Percentiles rank a stretch among this genome's conserved stretches.
phyloP scores from a whole-genome alignment of 2,329 filamentous ascomycete genomes.

The Hyphodiscus sp. region DNA sequence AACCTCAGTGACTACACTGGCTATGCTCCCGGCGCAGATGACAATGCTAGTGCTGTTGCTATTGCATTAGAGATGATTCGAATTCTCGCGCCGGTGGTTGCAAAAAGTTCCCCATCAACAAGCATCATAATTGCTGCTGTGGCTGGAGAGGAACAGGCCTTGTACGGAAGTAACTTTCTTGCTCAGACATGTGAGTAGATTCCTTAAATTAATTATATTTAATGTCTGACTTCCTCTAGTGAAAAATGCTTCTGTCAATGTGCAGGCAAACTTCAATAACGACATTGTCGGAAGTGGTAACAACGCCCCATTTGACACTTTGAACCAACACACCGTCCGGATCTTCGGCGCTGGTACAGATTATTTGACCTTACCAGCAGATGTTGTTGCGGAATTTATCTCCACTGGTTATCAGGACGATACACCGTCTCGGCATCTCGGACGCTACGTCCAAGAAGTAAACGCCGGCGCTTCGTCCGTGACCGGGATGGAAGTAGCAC shows the following conservation, averaged over 20 bases:
- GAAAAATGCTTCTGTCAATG: constrained; percentile 42
- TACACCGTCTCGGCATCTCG: constrained; percentile 46
- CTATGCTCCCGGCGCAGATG: constrained; percentile 50
- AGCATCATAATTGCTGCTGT: constrained; percentile 51
- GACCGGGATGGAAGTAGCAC: constrained; percentile 49
- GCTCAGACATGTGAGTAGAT: constrained; percentile 41
- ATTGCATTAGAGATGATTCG: constrained; percentile 40
- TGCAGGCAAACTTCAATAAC: constrained; percentile 51
- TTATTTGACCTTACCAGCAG: constrained; percentile 2
- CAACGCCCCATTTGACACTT: constrained; percentile 37
- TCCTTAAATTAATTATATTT: neutral
- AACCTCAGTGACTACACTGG: constrained; percentile 44
- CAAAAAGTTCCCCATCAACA: constrained; percentile 39
- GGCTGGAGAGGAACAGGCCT: constrained; percentile 50
- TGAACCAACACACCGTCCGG: constrained; percentile 46
- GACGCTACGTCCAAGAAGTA: constrained; percentile 47
- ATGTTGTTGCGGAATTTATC: constrained; percentile 22
- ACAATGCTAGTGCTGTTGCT: constrained; percentile 49
- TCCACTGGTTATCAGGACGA: constrained; percentile 47
- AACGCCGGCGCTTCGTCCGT: constrained; percentile 37
- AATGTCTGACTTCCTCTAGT: constrained; percentile 5
- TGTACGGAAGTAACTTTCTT: constrained; percentile 45
- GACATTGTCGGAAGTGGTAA: constrained; percentile 47
- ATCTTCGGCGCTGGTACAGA: constrained; percentile 38
- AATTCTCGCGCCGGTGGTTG: constrained; percentile 42